Base-by-base conservation (phyloP, 768 basidiomycete species). In the Boletellus sp. region DNA sequence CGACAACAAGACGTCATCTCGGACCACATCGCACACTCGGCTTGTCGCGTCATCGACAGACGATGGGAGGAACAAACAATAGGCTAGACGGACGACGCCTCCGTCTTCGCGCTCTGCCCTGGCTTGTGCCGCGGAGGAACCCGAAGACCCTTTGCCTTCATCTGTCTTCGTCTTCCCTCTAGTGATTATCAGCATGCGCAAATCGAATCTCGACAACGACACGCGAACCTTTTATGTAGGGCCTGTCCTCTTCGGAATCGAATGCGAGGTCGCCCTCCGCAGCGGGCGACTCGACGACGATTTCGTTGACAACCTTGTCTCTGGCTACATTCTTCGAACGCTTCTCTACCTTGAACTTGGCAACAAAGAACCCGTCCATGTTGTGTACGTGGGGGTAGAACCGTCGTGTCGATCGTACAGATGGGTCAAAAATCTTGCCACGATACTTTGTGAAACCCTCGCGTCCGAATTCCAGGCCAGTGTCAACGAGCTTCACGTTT, bases 321-420 rank as follows among this genome's bases (percentile, higher is more conserved):
- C 59, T 67, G 5, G 46, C 54, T 47, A 61, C 62, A 32, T 50
- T 61, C 72, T 88, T 94, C 42, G 72, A 64, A 51, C 85, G 78
- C 70, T 83, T 90, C 65, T 83, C 87, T n/a, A 98, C 85, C 70
- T 90, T 94, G 79, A 99, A 91, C 70, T 98, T 98, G 51, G 95
- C 95, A 48, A 98, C 94, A 68, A 80, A 99, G 78, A 99, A 99
- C 6, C 96, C 96, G 67, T 99, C 96, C 94, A 98, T 96, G 71
- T 99, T 99, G 72, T 97, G 94, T 60, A 96, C 94, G 69, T 97
- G 94, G 15, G 94, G 90, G 66, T 94, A 95, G 69, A 93, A 95
- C 53, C 96, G 75, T 58, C 93, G 75, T 17, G 96, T 96, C 56
- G 95, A 70, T 54, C 74, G 77, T 60, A 99, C 66, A 55, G 80